Conservation (phyloP, 2,329 filamentous ascomycete genomes). For the Ophiostoma montium region DNA sequence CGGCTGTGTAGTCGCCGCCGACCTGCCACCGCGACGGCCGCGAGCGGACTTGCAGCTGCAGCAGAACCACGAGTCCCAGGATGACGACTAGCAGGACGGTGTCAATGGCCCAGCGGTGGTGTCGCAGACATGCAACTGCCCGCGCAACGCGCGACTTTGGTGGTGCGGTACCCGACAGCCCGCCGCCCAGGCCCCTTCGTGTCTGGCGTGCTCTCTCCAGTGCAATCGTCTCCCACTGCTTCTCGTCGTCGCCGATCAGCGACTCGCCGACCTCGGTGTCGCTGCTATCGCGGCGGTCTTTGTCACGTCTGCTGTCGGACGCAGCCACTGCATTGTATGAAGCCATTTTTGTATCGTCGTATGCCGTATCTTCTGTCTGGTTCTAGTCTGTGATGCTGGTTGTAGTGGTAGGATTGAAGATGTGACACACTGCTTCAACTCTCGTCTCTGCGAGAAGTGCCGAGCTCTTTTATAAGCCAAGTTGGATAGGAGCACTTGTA, state of each 20-base stretch:
- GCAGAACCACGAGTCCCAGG: constrained; percentile 17
- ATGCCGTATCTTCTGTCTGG: neutral
- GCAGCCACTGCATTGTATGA: constrained; percentile 6
- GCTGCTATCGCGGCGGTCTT: constrained; percentile 9
- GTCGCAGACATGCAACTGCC: constrained; percentile 6
- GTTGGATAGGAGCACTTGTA: neutral
- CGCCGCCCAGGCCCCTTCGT: neutral
- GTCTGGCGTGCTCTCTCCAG: constrained; percentile 2
- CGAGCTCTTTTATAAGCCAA: neutral
- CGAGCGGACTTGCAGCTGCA: constrained; percentile 9
- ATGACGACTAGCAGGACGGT: constrained; percentile 20
- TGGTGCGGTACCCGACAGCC: neutral
- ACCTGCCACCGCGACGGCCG: constrained; percentile 18
- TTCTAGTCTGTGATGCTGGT: neutral
- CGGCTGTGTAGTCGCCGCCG: constrained; percentile 24
- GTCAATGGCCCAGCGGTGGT: constrained; percentile 21
- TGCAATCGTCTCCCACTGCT: constrained; percentile 16
- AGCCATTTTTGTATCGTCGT: neutral
- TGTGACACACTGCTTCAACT: too few species aligned
- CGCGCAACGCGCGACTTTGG: constrained; percentile 5
- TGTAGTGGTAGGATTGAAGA: too few species aligned
- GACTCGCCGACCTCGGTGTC: constrained; percentile 24
- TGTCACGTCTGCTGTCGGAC: constrained; percentile 1
- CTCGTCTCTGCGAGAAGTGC: too few species aligned
- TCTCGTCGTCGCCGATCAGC: constrained; percentile 19